phyloP scores from a whole-genome alignment of 2,329 filamentous ascomycete genomes.

The Neofusicoccum umdonicola region DNA sequence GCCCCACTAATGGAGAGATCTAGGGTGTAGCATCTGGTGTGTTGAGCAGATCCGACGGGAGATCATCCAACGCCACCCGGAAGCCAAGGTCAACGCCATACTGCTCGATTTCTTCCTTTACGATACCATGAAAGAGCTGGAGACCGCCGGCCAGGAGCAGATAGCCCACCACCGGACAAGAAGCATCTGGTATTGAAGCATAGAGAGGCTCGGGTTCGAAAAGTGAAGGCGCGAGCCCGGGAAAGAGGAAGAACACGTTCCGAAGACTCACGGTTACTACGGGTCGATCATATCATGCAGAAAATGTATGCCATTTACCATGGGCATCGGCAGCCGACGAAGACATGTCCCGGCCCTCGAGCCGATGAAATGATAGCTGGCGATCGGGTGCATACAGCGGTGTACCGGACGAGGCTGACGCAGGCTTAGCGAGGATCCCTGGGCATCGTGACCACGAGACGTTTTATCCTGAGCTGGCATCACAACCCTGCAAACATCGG shows the following conservation, averaged over 20 bases:
- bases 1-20: neutral
- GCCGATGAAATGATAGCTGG: neutral
- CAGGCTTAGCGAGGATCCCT: neutral
- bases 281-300: too few species aligned
- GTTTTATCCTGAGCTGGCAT: neutral
- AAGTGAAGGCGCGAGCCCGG: neutral
- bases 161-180: constrained; percentile 85
- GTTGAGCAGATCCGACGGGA: constrained; percentile 84
- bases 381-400: neutral
- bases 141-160: constrained; percentile 52
- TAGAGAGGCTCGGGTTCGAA: neutral
- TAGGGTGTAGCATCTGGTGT: constrained; percentile 91
- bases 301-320: neutral
- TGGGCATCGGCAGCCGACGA: neutral
- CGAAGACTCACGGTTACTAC: too few species aligned
- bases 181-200: constrained; percentile 82
- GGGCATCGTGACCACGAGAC: neutral
- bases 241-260: neutral
- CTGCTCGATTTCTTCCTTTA: constrained; percentile 97
- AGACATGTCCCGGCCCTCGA: neutral
- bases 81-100: constrained; percentile 73
- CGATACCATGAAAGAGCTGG: constrained; percentile 85
- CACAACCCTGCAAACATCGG: neutral
- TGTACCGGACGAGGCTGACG: neutral
- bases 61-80: constrained; percentile 71